Evolutionary conservation across 148 eudicot genomes (phyloP), one percentile per base, ranked within the genome.

Genomic region (Vaccinium vitisidaea): DNA sequence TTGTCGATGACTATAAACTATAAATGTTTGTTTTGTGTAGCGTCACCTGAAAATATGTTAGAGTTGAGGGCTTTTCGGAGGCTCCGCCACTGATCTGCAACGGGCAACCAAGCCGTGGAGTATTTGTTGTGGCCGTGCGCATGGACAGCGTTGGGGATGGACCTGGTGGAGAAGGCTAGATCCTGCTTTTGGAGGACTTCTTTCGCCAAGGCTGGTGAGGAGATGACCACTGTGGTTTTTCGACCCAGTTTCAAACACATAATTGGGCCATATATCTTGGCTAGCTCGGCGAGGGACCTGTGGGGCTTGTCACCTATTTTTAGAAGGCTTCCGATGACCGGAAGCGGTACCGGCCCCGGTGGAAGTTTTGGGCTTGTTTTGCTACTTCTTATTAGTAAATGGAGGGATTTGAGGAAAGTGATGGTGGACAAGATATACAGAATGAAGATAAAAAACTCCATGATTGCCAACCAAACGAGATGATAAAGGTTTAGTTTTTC

Each of bases 251-350:
- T 43, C 19, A 86, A n/a, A 12, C 76, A 30, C 82, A 82, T 52
- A 15, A 86, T 79, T 4, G 85, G 84, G 3, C 87, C 87, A 12
- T 86, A 21, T 16, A 25, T 43, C 50, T 86, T 82, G 23, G 85
- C 84, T 2, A 86, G 76, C 69, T 86, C 27, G 15, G 85, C 87
- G 0, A 86, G 79, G 74, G 85, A 86, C 48, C 52, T 30, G 81
- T 77, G 83, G 27, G 88, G 88, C 9, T 86, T 75, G 81, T 75
- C 81, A 9, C 85, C 88, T 3, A 86, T 78, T 54, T 75, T 77
- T n/a, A 77, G 81, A 36, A 82, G 82, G 88, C 69, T 82, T 8
- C 84, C 87, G 23, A 76, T 21, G 13, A 82, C 8, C 13, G 87
- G 87, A 3, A 86, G 27, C 0, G 84, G 84, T 7, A 13, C 9